Base-by-base conservation (phyloP, 257 asterid genomes). In the Thymus mandschuricus region DNA sequence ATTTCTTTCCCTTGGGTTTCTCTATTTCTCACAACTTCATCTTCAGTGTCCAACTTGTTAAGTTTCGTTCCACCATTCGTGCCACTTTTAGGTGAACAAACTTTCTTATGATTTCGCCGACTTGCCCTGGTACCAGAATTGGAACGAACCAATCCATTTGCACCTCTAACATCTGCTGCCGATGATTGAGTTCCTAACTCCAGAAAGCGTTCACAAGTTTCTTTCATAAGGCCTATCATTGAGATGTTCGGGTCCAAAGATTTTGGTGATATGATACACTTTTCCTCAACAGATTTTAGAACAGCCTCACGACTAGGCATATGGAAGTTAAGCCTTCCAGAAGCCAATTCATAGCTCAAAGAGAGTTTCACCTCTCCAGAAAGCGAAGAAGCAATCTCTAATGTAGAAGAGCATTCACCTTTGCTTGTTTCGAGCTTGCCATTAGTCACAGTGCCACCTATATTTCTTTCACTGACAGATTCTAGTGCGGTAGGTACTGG, bases 311-410 rank as follows among this genome's bases (percentile, higher is more conserved):
- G 77, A 70, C 79, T 79, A 40, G 88, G 93, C 81, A 79, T 70
- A 68, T 61, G 82, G 81, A 81, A 76, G 48, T 69, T 74, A 11
- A 79, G 74, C 64, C 73, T 85, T 67, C 68, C 80, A 79, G 48
- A 73, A 78, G 72, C 78, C 74, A 75, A 55, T 70, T 78, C 62
- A 43, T 77, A 78, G 72, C 69, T 75, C 71, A 88, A 73, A 50
- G 75, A 75, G 48, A 86, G 51, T 83, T 81, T 84, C 64, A 86
- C 87, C 71, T 84, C 92, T 71, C 92, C 87, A 52, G 59, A 76
- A 50, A 75, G 71, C 1, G 89, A 88, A 77, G 89, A 86, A 76
- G 88, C 88, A 73, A 88, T 67, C 68, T 84, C 86, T 40, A 76
- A 68, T 46, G 74, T 82, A 64, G 79, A 48, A 52, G 80, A 52